Percentiles rank a stretch among this genome's conserved stretches.
These are phyloP conservation scores for Fusarium sp. DNA, from an alignment of 2,329 filamentous ascomycete species.

Conservation along the genomic window DNA sequence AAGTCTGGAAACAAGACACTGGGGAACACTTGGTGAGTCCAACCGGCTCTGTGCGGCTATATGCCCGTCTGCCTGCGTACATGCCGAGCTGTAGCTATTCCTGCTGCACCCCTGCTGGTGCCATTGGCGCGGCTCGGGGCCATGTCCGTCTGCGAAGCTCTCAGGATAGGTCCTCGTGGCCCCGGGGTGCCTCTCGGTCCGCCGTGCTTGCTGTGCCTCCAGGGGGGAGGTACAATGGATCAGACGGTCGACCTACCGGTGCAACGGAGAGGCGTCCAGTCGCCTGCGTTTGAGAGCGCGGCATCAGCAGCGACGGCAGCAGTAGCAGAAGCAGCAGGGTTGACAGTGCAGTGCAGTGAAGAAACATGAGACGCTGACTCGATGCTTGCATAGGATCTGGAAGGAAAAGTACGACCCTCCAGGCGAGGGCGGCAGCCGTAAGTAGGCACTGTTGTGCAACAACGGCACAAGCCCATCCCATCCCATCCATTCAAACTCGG, in stretches of 20 bases:
- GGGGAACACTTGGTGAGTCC: conserved; percentile 92
- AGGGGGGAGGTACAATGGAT: conserved; percentile 16
- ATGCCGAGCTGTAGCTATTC: conserved; percentile 5
- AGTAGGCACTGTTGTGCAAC: conserved; percentile 35
- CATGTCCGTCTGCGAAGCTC: neutral
- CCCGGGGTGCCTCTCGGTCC: conserved; percentile 4
- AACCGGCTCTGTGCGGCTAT: conserved; percentile 34
- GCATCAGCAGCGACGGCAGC: neutral
- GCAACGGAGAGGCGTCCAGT: conserved; percentile 15
- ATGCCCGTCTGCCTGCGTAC: conserved; percentile 17
- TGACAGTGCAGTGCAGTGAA: neutral
- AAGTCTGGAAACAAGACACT: conserved; percentile 88
- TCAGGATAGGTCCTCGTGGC: conserved; percentile 32
- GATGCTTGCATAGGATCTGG: conserved; percentile 80
- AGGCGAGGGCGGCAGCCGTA: conserved; percentile 56
- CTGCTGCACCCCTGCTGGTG: conserved; percentile 17
- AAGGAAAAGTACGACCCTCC: conserved; percentile 89
- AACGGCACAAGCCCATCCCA: neutral
- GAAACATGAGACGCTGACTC: conserved; percentile 27
- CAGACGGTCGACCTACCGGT: neutral
- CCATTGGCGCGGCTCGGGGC: conserved; percentile 20
- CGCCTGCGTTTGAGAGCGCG: conserved; percentile 5
- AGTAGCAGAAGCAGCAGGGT: neutral
- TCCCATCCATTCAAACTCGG: neutral
- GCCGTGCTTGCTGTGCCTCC: neutral